Conservation (phyloP, 106 monocot species). For the Iris macrosiphon region DNA sequence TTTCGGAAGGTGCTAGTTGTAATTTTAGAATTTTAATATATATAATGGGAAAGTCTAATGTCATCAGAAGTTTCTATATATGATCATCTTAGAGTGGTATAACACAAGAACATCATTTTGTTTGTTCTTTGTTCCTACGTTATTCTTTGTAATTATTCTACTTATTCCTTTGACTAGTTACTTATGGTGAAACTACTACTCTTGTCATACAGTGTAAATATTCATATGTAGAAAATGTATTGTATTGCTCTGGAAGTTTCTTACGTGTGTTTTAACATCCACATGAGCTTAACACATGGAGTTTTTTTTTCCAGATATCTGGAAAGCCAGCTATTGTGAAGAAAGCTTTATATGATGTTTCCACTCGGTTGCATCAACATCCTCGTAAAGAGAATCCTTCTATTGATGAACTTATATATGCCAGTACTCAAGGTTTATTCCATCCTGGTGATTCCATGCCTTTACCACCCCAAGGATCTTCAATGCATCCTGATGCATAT, state of each 20-base stretch:
- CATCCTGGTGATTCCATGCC: conserved; percentile 16
- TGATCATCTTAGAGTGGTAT: neutral
- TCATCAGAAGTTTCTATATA: neutral
- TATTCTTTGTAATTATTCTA: neutral
- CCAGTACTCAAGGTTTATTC: conserved; percentile 51
- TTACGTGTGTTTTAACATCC: too few relatives aligned
- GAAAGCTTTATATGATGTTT: conserved; percentile 62
- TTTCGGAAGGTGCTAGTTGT: too few relatives aligned
- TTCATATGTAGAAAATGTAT: neutral
- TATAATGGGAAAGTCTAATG: too few relatives aligned
- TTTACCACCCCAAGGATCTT: conserved; percentile 21
- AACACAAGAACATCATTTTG: neutral
- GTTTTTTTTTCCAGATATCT: conserved; percentile 44
- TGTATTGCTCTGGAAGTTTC: neutral
- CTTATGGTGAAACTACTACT: neutral
- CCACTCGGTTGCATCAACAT: conserved; percentile 58
- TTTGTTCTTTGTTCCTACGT: neutral
- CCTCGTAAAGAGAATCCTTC: conserved; percentile 67
- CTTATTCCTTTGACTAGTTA: neutral
- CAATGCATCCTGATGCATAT: conserved; percentile 16
- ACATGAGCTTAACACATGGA: too few relatives aligned
- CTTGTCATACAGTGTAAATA: neutral
- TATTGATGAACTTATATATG: conserved; percentile 60
- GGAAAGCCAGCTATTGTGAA: conserved; percentile 42
- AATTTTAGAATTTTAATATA: too few relatives aligned